Evolutionary conservation across 169 alveolate species (phyloP), one percentile per base, ranked within the genome.

Genomic region (Plasmodium berghei): DNA sequence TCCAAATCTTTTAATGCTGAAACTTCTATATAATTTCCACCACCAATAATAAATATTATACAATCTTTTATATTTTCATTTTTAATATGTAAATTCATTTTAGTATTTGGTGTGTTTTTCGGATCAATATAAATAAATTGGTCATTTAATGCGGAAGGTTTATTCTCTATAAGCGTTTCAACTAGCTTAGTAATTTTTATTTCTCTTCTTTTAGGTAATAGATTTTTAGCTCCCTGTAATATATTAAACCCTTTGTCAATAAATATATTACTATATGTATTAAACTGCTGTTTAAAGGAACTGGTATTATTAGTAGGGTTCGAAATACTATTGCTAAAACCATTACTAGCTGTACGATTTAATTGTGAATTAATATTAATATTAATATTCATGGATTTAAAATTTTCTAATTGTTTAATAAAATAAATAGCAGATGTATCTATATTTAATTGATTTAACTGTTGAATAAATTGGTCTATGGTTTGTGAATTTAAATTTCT

Each of bases 11-110:
- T 90, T 59, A 95, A 45, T 24, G 93, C 95, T 12, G 92, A 87
- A 18, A 96, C 92, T 64, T 95, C 97, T 48, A 89, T 92, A 91
- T 92, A 95, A 73, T 93, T 92, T 34, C 96, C 97, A 34, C 97
- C 97, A 2, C 97, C 97, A 0, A 95, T 92, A 1, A 95, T 83
- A 62, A 95, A 95, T 1, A 95, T 93, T 10, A 94, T 87, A 66
- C 93, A 94, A 54, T 90, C 95, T 70, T 91, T 92, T 49, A 91
- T 85, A 67, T 94, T 93, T 40, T 94, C 96, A 45, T 93, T 93
- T 24, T 92, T 88, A 12, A 94, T 93, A 45, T 71, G 93, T 56
- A 87, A 73, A 42, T 58, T 83, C 34, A 28, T 49, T 28, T 52
- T 9, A 24, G 9, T 87, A 40, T 24, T 54, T 12, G 92, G 88